phyloP scores from a whole-genome alignment of 495 filamentous ascomycete genomes.

The Margaritispora aquatica region DNA sequence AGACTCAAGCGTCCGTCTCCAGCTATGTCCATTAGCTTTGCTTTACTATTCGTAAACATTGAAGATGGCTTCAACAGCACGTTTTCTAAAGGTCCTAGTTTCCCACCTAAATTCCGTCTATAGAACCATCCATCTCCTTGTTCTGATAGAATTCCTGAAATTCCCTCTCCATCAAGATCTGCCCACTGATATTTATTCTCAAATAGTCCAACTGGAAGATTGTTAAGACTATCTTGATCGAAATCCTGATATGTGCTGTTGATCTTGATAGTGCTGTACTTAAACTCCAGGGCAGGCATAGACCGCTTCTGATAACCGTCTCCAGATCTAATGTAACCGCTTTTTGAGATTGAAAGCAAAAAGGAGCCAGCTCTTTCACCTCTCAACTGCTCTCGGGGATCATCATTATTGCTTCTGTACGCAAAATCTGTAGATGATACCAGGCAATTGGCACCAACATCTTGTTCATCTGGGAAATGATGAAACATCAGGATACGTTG shows the following conservation, averaged over 20 bases:
- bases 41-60: neutral
- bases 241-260: neutral
- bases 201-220: slow-evolving; percentile 11
- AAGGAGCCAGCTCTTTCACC: neutral
- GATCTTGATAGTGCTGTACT: neutral
- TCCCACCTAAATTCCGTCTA: slow-evolving; percentile 5
- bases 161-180: slow-evolving; percentile 31
- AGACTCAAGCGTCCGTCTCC: neutral
- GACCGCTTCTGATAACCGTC: neutral
- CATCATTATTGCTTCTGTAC: neutral
- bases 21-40: neutral
- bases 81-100: neutral
- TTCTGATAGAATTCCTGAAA: slow-evolving; percentile 19
- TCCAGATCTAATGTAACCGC: neutral
- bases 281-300: neutral
- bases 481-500: slow-evolving; percentile 32
- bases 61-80: neutral
- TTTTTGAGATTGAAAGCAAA: neutral
- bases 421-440: neutral
- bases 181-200: slow-evolving; percentile 17
- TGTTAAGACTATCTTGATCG: neutral
- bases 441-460: neutral
- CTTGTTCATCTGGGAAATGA: slow-evolving; percentile 20
- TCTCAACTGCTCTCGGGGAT: neutral
- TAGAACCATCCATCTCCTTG: slow-evolving; percentile 3